Base-by-base conservation (phyloP, 768 basidiomycete genomes). In the Termitomyces sp. region DNA sequence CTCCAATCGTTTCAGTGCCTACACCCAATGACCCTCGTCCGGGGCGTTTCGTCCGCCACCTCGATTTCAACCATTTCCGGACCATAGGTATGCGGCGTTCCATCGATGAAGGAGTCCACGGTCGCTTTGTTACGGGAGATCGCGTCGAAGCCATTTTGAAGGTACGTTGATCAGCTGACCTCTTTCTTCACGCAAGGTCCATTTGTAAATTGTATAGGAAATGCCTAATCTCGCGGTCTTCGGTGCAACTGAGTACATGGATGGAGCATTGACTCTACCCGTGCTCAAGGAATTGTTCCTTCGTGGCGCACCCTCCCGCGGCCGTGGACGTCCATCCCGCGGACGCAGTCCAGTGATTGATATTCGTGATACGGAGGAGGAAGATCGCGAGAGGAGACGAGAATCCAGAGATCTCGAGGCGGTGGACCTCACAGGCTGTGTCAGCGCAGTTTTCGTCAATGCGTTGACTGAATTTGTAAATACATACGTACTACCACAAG, bases 181-280 rank as follows among this genome's bases (percentile, higher is more conserved):
- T 64, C 37, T 57, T 63, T 46, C 34, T 58, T 64, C 50, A 1
- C 11, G 8, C 15, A 7, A 34, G 34, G 52, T 42, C 42, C 56
- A 53, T 42, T 47, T 66, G 59, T 69, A 34, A 49, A 42, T 38
- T 49, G 51, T 66, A 63, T 31, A 96, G 93, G 94, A 96, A 82
- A 86, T 89, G 76, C 92, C 94, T 0, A 94, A 94, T 65, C 77
- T 98, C 11, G 80, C 80, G 17, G 82, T 87, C 9, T 94, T 99
- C 65, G 96, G 96, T n/a, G 95, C 94, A 5, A 98, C 96, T 2
- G 96, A 99, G 72, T 99, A 98, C 71, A 98, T 99, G 92, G 96
- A 99, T 66, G 89, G 92, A 4, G 89, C 96, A 0, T 79, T 99
- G 46, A 92, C 89, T 12, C 77, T 91, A 15, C 80, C 88, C 0